These are phyloP conservation scores for Trypanosoma scelopori DNA, from an alignment of 208 protist genomes.

Conservation along the genomic window DNA sequence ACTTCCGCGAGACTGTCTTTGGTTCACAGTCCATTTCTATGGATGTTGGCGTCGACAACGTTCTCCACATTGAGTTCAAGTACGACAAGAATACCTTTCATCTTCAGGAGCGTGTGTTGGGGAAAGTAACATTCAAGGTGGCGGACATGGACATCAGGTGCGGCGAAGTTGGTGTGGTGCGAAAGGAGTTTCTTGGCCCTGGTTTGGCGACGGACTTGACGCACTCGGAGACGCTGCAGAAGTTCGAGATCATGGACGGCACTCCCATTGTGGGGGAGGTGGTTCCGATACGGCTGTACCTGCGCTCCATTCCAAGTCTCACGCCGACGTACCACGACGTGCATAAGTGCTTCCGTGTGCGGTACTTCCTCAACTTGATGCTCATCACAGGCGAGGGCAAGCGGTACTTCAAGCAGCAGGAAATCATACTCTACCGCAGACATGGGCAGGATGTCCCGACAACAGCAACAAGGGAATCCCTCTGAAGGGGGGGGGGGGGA, in stretches of 20 bases:
- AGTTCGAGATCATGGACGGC: slow-evolving; percentile 93
- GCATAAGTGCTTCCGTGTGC: slow-evolving; percentile 63
- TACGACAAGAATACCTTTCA: slow-evolving; percentile 86
- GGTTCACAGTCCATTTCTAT: slow-evolving; percentile 60
- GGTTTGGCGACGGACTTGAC: slow-evolving; percentile 36
- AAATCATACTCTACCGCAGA: slow-evolving; percentile 80
- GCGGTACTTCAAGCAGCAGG: slow-evolving; percentile 91
- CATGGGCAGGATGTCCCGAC: slow-evolving; percentile 52
- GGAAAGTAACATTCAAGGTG: slow-evolving; percentile 79
- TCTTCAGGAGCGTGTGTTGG: slow-evolving; percentile 70
- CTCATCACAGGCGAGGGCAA: slow-evolving; percentile 76
- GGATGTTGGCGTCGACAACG: slow-evolving; percentile 85
- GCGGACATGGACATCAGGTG: slow-evolving; percentile 69
- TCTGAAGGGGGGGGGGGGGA: neutral
- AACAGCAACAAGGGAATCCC: slow-evolving; percentile 1
- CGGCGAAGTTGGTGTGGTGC: slow-evolving; percentile 79
- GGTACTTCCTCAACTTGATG: slow-evolving; percentile 88
- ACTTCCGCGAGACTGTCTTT: slow-evolving; percentile 79
- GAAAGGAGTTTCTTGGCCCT: slow-evolving; percentile 60
- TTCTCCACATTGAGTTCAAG: slow-evolving; percentile 91
- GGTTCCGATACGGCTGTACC: slow-evolving; percentile 87
- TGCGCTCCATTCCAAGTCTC: slow-evolving; percentile 73
- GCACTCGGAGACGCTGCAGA: slow-evolving; percentile 82
- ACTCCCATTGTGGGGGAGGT: slow-evolving; percentile 88
- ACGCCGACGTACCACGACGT: slow-evolving; percentile 82